Evolutionary conservation across 2,329 filamentous ascomycete species (phyloP).

Genomic region (Pseudocercospora macadamiae): DNA sequence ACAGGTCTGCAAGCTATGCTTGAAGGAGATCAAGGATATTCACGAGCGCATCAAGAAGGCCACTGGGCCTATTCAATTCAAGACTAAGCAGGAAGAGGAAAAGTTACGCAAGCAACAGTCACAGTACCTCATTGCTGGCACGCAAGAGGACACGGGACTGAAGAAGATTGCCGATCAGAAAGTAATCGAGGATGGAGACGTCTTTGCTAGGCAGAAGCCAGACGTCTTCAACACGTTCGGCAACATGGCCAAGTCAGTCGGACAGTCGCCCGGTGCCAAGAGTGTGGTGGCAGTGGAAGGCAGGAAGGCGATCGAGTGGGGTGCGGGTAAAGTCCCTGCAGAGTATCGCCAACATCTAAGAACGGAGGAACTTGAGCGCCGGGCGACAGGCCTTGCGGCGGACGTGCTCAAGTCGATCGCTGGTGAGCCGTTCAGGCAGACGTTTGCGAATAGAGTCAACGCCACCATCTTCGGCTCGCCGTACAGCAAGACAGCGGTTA

Average conservation of each 20-base stretch:
- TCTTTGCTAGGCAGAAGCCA: constrained; percentile 26
- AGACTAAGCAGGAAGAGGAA: constrained; percentile 24
- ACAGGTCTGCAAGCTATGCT: constrained; percentile 71
- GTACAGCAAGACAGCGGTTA: constrained; percentile 68
- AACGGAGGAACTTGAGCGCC: constrained; percentile 52
- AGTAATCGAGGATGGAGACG: constrained; percentile 29
- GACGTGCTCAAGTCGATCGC: constrained; percentile 55
- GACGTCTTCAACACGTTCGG: constrained; percentile 43
- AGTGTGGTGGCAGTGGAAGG: constrained; percentile 42
- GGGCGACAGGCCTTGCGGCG: constrained; percentile 49
- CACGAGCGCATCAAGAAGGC: constrained; percentile 65
- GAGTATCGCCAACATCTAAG: constrained; percentile 56
- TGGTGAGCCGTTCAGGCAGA: constrained; percentile 71
- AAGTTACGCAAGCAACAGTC: constrained; percentile 23
- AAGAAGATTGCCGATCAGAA: constrained; percentile 35
- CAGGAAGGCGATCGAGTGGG: constrained; percentile 38
- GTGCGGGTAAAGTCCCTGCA: constrained; percentile 38
- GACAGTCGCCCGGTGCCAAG: constrained; percentile 48
- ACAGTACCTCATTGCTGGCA: constrained; percentile 33
- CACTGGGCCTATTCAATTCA: constrained; percentile 22
- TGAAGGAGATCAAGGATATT: constrained; percentile 70
- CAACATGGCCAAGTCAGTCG: constrained; percentile 51
- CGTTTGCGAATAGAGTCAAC: constrained; percentile 66
- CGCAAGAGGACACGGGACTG: constrained; percentile 22
- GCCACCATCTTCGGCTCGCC: constrained; percentile 72